phyloP scores from a whole-genome alignment of 2,329 filamentous ascomycete genomes.

The Dactylella cylindrospora region DNA sequence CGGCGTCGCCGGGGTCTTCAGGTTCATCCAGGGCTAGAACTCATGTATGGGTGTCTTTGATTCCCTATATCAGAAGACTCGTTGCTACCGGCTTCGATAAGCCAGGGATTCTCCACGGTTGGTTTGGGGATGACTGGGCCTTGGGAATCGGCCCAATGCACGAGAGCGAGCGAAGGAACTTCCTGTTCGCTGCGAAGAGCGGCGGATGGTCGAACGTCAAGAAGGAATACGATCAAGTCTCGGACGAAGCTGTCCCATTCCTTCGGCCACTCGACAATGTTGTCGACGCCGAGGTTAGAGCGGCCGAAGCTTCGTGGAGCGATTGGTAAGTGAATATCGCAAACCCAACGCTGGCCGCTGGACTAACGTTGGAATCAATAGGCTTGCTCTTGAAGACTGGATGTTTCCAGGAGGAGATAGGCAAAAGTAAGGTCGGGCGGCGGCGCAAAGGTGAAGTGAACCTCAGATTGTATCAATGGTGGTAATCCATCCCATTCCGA shows the following conservation, averaged over 20 bases:
- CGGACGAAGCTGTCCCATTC: conserved; percentile 82
- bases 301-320: conserved; percentile 83
- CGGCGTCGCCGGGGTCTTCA: conserved; percentile 27
- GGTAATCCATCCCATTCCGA: too few relatives aligned
- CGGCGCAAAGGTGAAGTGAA: too few relatives aligned
- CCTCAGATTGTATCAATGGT: too few relatives aligned
- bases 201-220: conserved; percentile 78
- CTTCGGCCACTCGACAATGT: conserved; percentile 77
- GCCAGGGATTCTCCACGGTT: conserved; percentile 82
- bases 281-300: conserved; percentile 75
- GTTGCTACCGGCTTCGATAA: conserved; percentile 90
- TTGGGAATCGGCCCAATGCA: conserved; percentile 78
- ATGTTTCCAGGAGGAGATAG: conserved; percentile 34
- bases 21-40: conserved; percentile 36
- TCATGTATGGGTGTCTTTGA: conserved; percentile 63
- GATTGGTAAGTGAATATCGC: conserved; percentile 66
- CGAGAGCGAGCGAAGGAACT: conserved; percentile 88
- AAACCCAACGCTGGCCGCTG: neutral
- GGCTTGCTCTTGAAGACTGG: conserved; percentile 42
- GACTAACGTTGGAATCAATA: neutral
- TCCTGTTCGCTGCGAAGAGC: conserved; percentile 91
- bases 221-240: conserved; percentile 81
- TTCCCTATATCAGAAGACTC: conserved; percentile 86
- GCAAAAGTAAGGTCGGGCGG: conserved; percentile 25
- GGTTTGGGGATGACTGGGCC: conserved; percentile 93